phyloP scores from a whole-genome alignment of 805 yeast species.

The Wickerhamiella shivajii region DNA sequence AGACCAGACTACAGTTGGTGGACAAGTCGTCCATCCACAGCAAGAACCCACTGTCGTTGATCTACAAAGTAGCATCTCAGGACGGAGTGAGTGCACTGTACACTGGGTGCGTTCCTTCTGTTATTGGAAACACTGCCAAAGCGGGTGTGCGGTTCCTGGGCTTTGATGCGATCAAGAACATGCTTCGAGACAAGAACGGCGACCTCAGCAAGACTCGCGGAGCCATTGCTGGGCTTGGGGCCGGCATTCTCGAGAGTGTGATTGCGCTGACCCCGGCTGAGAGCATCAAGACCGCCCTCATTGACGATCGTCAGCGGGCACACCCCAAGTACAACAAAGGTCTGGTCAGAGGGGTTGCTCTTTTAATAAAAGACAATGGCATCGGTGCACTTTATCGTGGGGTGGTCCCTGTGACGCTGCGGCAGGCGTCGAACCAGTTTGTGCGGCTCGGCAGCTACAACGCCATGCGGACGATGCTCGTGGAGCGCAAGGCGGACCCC shows the following conservation, averaged over 20 bases:
- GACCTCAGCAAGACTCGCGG: slow-evolving; percentile 82
- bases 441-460: slow-evolving; percentile 90
- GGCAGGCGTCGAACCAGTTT: slow-evolving; percentile 93
- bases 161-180: slow-evolving; percentile 69
- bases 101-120: slow-evolving; percentile 94
- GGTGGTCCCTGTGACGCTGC: slow-evolving; percentile 76
- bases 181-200: slow-evolving; percentile 71
- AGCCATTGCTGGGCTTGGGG: slow-evolving; percentile 93
- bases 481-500: slow-evolving; percentile 54
- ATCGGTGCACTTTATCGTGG: slow-evolving; percentile 77
- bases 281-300: slow-evolving; percentile 88
- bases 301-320: slow-evolving; percentile 73
- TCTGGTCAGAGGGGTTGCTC: slow-evolving; percentile 44
- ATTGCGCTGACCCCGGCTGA: slow-evolving; percentile 95
- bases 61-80: slow-evolving; percentile 54
- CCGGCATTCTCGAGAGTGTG: slow-evolving; percentile 83
- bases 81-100: slow-evolving; percentile 74
- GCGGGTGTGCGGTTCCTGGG: slow-evolving; percentile 94
- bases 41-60: slow-evolving; percentile 71
- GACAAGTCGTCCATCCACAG: slow-evolving; percentile 30
- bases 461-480: slow-evolving; percentile 66
- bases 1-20: slow-evolving; percentile 73
- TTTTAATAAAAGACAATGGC: slow-evolving; percentile 63
- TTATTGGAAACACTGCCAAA: slow-evolving; percentile 88
- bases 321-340: slow-evolving; percentile 57